Evolutionary conservation across 371 early-diverging fungal genomes (phyloP).

Genomic region (Mortierella sp.): DNA sequence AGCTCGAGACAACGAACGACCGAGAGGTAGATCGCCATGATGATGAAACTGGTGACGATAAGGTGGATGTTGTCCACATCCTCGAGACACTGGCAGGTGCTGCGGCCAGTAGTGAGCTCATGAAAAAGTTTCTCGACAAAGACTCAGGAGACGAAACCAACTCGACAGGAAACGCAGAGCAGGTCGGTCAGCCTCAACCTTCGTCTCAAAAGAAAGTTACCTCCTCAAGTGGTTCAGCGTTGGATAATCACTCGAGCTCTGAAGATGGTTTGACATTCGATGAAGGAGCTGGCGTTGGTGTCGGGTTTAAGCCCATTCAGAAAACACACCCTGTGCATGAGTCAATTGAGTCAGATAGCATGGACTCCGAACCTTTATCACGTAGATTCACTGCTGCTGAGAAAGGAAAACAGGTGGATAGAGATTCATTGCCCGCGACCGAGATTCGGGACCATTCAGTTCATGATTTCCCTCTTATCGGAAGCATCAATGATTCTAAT

Average conservation of each 20-base stretch:
- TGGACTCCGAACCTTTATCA: neutral
- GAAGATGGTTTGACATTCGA: constrained; percentile 30
- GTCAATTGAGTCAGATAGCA: neutral
- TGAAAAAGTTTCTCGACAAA: constrained; percentile 7
- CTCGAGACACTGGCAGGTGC: constrained; percentile 13
- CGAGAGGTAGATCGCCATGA: neutral
- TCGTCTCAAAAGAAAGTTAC: neutral
- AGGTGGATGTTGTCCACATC: constrained; percentile 8
- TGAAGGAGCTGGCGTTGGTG: constrained; percentile 29
- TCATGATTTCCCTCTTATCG: constrained; percentile 35
- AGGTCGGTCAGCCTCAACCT: neutral
- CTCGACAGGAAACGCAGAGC: neutral
- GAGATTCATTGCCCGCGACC: neutral
- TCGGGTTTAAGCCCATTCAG: neutral
- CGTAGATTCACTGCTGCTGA: constrained; percentile 24
- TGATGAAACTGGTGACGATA: neutral
- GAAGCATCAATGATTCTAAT: constrained; percentile 22
- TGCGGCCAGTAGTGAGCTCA: constrained; percentile 17
- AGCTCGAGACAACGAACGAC: neutral
- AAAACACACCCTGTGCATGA: neutral
- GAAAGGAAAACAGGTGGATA: constrained; percentile 31
- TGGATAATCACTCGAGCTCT: constrained; percentile 10
- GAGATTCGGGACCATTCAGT: neutral
- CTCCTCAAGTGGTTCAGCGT: neutral
- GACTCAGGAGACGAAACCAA: constrained; percentile 23